Percentiles rank a stretch among this genome's conserved stretches.
Conservation (phyloP, 2,329 filamentous ascomycete genomes). For the Calonectria pteridis region DNA sequence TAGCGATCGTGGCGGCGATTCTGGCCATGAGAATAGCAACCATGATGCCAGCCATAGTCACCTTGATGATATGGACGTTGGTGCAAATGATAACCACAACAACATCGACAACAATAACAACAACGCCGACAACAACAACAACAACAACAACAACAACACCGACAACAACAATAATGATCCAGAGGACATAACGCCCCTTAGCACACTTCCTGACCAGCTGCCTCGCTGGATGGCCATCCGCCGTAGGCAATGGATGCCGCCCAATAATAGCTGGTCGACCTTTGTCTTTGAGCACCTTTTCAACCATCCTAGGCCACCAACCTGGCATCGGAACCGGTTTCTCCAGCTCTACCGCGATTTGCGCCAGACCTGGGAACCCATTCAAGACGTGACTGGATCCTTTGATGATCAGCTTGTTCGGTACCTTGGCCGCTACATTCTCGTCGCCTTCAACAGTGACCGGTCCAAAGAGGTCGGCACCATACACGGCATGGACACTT, state of each 20-base stretch:
- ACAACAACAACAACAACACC: too few species aligned
- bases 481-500: background rate
- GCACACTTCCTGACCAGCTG: background rate
- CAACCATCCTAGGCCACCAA: too few species aligned
- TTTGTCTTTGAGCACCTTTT: background rate
- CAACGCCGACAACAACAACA: too few species aligned
- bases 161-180: background rate
- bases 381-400: background rate
- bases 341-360: background rate
- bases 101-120: too few species aligned
- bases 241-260: background rate
- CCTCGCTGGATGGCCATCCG: background rate
- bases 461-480: slow-evolving; percentile 14
- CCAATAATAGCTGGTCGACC: background rate
- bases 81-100: too few species aligned
- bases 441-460: slow-evolving; percentile 21
- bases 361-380: background rate
- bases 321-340: background rate
- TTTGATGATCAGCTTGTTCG: background rate
- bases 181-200: background rate
- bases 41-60: too few species aligned
- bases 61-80: too few species aligned
- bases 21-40: too few species aligned
- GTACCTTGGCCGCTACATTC: slow-evolving; percentile 2
- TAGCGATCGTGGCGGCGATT: too few species aligned